phyloP scores from a whole-genome alignment of 75 land plant species.

The Picea sitchensis region DNA sequence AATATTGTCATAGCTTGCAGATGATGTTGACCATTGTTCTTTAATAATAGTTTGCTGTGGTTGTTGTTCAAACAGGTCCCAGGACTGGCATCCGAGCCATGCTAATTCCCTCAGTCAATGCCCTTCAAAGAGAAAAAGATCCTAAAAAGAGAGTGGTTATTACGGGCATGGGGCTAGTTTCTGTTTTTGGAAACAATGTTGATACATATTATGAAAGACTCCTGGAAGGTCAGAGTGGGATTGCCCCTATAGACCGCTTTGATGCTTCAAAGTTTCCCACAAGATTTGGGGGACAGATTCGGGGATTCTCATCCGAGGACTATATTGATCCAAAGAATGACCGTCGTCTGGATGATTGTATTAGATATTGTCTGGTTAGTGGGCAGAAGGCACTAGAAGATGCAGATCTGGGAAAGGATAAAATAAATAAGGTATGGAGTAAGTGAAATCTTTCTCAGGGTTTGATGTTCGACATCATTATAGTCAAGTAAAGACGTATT shows the following conservation, averaged over 20 bases:
- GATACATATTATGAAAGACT: slow-evolving; percentile 61
- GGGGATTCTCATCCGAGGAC: slow-evolving; percentile 48
- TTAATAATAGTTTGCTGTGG: no score
- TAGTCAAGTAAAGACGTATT: background rate
- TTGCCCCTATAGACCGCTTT: slow-evolving; percentile 54
- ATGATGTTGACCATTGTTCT: no score
- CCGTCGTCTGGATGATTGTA: slow-evolving; percentile 65
- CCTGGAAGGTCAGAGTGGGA: slow-evolving; percentile 65
- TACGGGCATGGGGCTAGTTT: slow-evolving; percentile 79
- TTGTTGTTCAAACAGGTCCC: slow-evolving; percentile 10
- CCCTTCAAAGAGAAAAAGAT: slow-evolving; percentile 54
- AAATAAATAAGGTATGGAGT: slow-evolving; percentile 34
- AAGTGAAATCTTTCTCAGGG: no score
- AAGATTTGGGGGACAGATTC: slow-evolving; percentile 67
- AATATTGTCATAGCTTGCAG: no score
- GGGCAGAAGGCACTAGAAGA: slow-evolving; percentile 67
- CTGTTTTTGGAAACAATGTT: slow-evolving; percentile 76
- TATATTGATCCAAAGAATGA: slow-evolving; percentile 82
- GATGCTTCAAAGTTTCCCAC: slow-evolving; percentile 75
- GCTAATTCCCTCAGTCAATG: slow-evolving; percentile 18
- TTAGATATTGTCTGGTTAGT: slow-evolving; percentile 63
- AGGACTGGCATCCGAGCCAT: slow-evolving; percentile 15
- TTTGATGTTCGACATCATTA: background rate
- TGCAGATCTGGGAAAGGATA: slow-evolving; percentile 53
- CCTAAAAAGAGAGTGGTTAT: slow-evolving; percentile 76